Base-by-base conservation (phyloP, 1,284 basidiomycete species). In the Leucoagaricus sp. region DNA sequence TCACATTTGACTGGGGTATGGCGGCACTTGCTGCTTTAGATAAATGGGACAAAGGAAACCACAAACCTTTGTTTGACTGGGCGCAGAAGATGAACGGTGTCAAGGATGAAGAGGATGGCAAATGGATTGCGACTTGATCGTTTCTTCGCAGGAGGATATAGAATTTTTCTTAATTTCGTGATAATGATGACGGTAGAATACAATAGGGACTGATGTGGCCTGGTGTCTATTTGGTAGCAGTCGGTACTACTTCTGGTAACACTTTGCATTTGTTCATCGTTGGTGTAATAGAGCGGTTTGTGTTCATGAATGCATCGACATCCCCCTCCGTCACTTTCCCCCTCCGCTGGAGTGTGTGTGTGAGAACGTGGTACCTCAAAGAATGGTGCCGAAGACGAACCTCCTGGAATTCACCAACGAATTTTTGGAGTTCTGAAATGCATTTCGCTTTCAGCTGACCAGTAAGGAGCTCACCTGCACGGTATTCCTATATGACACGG, bases 401-500 rank as follows among this genome's bases (percentile, higher is more conserved):
- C 74, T 91, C 91, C 75, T 99, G 96, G 82, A 99, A 99, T 1
- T 81, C 83, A 51, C 82, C 82, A 28, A 98, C 92, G 59, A 98
- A 92, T 45, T 83, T 76, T 70, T 98, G 95, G 33, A 99, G 72
- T 55, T 89, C 70, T 52, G 84, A 81, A 61, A 99, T 98, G 69
- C 94, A 97, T 69, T 80, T 87, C 23, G 87, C 87, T 78, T 99
- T 99, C 63, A 99, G 78, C 72, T 99, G 89, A 8, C 95, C 94
- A 0, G 96, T 98, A 55, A 97, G 79, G 60, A 99, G 71, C 34
- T 82, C 84, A 0, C 97, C 97, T 12, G 91, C 84, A 19, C 94
- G 87, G 76, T 99, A 99, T 59, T 96, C 93, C 89, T 96, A 62
- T 31, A 63, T 23, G 42, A 51, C 4, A 25, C 21, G 12, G 42